Evolutionary conservation across 257 asterid genomes (phyloP), one percentile per base, ranked within the genome.

Genomic region (Capsicum rhomboideum): DNA sequence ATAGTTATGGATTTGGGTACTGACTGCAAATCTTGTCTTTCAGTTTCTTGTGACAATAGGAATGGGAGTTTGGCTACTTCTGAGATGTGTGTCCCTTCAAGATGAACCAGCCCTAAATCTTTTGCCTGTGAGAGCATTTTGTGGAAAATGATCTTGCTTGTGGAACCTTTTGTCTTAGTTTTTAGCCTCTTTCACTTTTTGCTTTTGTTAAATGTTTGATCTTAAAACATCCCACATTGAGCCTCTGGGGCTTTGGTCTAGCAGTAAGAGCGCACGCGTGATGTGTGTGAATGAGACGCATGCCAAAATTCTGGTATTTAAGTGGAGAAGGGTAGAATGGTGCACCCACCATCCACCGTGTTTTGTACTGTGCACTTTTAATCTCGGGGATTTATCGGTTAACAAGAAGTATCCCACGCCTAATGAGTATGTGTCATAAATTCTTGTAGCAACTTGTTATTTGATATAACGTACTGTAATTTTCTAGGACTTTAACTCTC

Each of bases 161-260:
- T 87, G 68, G 89, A 85, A 88, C 92, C 75, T 89, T 89, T 52
- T 83, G 82, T 64, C 66, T 64, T 53, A 84, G 85, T 85, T 87
- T 18, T 88, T 81, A 84, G n/a, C n/a, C n/a, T n/a, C n/a, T n/a
- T n/a, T n/a, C n/a, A n/a, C n/a, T n/a, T 50, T 12, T 13, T 4
- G 55, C 53, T 42, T 7, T 6, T 0, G 61, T 18, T 20, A 56
- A 56, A 56, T 8, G 23, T 58, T 59, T 9, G 12, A 21, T 12
- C 0, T 21, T 21, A 10, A n/a, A 21, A 10, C 6, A 59, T 26
- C 67, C 64, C 67, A 59, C 31, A 8, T 21, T 17, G 4, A 52
- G 56, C 56, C 56, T 16, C 8, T 7, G 20, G 20, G 20, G 56
- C 56, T 52, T 14, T 52, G 56, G 56, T 14, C 17, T 13, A 50